Conservation (phyloP, 2,329 filamentous ascomycete species). For the Calycina marina region DNA sequence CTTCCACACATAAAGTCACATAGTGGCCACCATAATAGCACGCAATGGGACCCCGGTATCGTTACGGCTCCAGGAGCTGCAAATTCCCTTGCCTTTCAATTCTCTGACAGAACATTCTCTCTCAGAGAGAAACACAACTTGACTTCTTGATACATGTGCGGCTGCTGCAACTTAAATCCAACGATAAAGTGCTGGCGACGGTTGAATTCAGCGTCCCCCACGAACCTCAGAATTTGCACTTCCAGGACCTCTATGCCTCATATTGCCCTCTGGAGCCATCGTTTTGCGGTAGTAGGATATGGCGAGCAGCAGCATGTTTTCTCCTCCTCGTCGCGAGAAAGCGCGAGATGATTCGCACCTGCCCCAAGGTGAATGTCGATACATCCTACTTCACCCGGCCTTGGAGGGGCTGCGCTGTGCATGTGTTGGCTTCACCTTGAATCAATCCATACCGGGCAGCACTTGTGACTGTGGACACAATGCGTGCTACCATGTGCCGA, state of each 20-base stretch:
- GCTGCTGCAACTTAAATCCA: neutral
- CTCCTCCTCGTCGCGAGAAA: slow-evolving; percentile 19
- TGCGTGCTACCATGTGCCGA: slow-evolving; percentile 39
- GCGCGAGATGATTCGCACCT: slow-evolving; percentile 26
- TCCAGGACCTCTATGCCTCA: slow-evolving; percentile 14
- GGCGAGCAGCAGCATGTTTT: slow-evolving; percentile 18
- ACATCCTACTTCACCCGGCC: slow-evolving; percentile 40
- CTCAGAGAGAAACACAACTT: neutral
- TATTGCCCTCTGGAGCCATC: slow-evolving; percentile 13
- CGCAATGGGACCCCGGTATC: slow-evolving; percentile 3
- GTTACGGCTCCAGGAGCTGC: neutral
- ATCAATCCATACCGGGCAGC: slow-evolving; percentile 36
- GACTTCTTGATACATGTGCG: no score
- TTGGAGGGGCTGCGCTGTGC: slow-evolving; percentile 43
- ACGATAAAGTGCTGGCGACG: neutral
- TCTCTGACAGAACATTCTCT: neutral
- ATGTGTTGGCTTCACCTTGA: slow-evolving; percentile 41
- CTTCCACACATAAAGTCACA: neutral
- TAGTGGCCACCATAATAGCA: neutral
- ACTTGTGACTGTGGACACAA: slow-evolving; percentile 45
- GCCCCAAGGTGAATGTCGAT: slow-evolving; percentile 43
- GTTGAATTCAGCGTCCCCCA: neutral
- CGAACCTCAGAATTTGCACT: no score
- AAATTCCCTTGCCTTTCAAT: neutral
- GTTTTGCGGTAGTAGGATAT: slow-evolving; percentile 9